A percentile compares a stretch with the other conserved stretches of the same genome.
Evolutionary conservation across 2,329 filamentous ascomycete genomes (phyloP).

Genomic region (Aspergillus viridinutans): DNA sequence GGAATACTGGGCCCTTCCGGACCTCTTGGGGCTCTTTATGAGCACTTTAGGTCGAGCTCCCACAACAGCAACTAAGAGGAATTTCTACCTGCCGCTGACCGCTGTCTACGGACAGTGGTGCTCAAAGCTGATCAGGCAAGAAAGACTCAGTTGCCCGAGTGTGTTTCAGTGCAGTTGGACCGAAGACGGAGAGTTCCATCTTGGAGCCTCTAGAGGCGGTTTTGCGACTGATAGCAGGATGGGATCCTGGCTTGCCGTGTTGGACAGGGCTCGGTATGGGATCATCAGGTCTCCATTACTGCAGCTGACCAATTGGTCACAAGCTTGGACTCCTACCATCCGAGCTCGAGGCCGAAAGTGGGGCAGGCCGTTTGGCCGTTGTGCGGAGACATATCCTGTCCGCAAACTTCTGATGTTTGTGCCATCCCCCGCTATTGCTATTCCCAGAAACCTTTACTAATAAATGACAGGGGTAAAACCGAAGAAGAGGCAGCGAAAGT

Average conservation of each 20-base stretch:
- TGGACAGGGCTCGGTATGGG: neutral
- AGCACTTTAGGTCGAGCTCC: slow-evolving; percentile 6
- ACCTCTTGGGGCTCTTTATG: slow-evolving; percentile 11
- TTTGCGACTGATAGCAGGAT: too few relatives aligned
- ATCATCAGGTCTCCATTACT: slow-evolving; percentile 1
- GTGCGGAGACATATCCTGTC: slow-evolving; percentile 6
- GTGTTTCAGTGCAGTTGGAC: too few relatives aligned
- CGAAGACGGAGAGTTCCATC: too few relatives aligned
- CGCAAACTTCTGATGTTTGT: neutral
- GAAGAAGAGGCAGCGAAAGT: neutral
- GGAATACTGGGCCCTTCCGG: slow-evolving; percentile 5
- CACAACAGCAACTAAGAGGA: slow-evolving; percentile 6
- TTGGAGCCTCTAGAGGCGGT: too few relatives aligned
- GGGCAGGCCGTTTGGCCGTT: slow-evolving; percentile 2
- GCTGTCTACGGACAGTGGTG: slow-evolving; percentile 7
- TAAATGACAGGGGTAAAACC: too few relatives aligned
- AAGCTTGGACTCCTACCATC: slow-evolving; percentile 2
- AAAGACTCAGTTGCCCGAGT: too few relatives aligned
- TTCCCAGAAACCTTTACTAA: too few relatives aligned
- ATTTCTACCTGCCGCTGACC: slow-evolving; percentile 10
- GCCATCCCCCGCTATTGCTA: too few relatives aligned
- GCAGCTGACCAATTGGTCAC: slow-evolving; percentile 2
- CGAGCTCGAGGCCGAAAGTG: neutral
- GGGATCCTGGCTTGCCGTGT: neutral
- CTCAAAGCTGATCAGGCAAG: too few relatives aligned